Percentiles rank a stretch among this genome's conserved stretches.
Conservation (phyloP, 306 rosid genomes). For the Mucuna pruriens region DNA sequence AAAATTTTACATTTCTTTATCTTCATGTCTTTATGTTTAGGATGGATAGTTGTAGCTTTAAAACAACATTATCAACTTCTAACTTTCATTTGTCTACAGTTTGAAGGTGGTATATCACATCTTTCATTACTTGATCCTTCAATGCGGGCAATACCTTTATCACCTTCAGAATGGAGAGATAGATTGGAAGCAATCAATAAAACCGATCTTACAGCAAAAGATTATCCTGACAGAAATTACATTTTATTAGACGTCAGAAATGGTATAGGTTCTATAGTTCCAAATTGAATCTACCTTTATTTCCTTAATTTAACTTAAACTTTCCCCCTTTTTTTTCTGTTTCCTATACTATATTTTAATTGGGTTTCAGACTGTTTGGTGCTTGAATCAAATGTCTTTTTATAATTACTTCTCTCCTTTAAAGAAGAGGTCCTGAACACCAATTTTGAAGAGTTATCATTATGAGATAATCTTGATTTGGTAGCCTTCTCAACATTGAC, state of each 20-base stretch:
- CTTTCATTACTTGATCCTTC: conserved; percentile 89
- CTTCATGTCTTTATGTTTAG: conserved; percentile 12
- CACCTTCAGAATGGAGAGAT: conserved; percentile 83
- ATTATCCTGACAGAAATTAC: conserved; percentile 35
- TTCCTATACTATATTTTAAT: neutral
- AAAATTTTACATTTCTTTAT: conserved; percentile 18
- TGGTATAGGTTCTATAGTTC: conserved; percentile 59
- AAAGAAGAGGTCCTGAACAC: conserved; percentile 14
- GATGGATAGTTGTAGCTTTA: conserved; percentile 12
- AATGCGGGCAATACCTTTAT: conserved; percentile 74
- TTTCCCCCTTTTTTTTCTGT: neutral
- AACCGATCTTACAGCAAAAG: conserved; percentile 44
- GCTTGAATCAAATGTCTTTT: neutral
- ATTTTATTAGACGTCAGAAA: conserved; percentile 87
- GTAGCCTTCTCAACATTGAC: neutral
- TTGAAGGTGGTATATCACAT: conserved; percentile 73
- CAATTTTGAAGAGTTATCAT: neutral
- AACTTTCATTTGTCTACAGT: conserved; percentile 52
- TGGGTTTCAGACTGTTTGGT: conserved; percentile 7
- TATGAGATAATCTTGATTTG: neutral
- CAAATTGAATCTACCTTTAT: conserved; percentile 22
- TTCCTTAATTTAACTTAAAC: conserved; percentile 21
- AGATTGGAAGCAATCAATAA: conserved; percentile 57
- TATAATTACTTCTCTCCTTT: conserved; percentile 9
- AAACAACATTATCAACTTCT: conserved; percentile 24